Evolutionary conservation across 2,329 filamentous ascomycete species (phyloP), one percentile per base, ranked within the genome.

Genomic region (Trichoderma asperellum): DNA sequence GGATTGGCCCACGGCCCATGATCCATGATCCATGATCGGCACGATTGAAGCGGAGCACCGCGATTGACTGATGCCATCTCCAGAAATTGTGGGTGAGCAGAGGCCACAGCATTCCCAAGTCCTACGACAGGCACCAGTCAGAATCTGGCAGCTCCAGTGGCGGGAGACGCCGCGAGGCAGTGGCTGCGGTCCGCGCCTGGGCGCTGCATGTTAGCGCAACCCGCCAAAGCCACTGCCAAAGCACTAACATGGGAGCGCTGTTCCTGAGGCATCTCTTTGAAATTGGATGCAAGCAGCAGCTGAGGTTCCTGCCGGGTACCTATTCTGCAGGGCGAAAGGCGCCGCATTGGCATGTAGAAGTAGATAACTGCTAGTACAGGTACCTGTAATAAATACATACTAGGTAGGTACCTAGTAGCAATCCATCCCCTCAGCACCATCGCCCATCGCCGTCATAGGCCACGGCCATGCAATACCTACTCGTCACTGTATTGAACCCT

Each of bases 161-260:
- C 58, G 66, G 66, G 58, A 63, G 49, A 47, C 56, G 55, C 37
- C 56, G 64, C 57, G 47, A 49, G 47, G 47, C 65, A 53, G 35
- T 53, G 65, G 52, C 58, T 56, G 21, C 59, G 66, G 52, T 62
- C 66, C 66, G 66, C 66, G 32, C 35, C 58, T 63, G 32, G 66
- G 58, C 49, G 66, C 47, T 61, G 21, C 49, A 6, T 68, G 66
- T 63, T 68, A 68, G 66, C 35, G 59, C 57, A 34, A 4, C 18
- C 49, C 52, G 24, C n/a, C 32, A 37, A 29, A 16, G n/a, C 34
- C 18, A 27, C 66, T 24, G 35, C 57, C 29, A 49, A 8, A 57
- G 11, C 49, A 37, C 66, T 63, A 68, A 68, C 66, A 68, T 16
- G 35, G 35, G 37, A 11, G 18, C 16, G 6, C 0, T 2, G 40